These are phyloP conservation scores for Coprinopsis strossmayeri DNA, from an alignment of 768 basidiomycete genomes.

Conservation along the genomic window DNA sequence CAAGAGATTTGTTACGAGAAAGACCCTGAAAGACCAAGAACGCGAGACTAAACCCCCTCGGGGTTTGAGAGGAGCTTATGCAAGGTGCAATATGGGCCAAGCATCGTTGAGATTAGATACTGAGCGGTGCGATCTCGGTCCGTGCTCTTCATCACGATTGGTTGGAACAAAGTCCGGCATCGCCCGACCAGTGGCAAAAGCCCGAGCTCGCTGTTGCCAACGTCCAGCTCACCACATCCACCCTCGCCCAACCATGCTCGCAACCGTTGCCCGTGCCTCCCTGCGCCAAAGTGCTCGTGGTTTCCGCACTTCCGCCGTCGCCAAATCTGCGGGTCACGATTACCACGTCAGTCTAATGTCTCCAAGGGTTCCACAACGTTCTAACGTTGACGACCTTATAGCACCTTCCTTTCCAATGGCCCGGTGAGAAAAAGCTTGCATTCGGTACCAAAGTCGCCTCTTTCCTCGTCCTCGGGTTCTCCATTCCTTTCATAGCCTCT, in stretches of 20 bases:
- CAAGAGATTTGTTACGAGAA: no score
- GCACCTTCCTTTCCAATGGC: slow-evolving; percentile 54
- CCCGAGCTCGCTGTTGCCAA: slow-evolving; percentile 7
- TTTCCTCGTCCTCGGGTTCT: slow-evolving; percentile 51
- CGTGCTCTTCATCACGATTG: background rate
- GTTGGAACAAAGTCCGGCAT: background rate
- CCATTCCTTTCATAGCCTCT: slow-evolving; percentile 61
- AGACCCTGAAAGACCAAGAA: background rate
- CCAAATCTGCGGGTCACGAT: slow-evolving; percentile 40
- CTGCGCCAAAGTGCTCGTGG: slow-evolving; percentile 28
- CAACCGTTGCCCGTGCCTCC: slow-evolving; percentile 36
- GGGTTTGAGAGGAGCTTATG: background rate
- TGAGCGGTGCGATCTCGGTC: background rate
- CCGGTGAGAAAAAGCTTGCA: slow-evolving; percentile 40
- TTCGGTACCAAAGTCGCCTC: slow-evolving; percentile 43
- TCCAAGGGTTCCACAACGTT: slow-evolving; percentile 1
- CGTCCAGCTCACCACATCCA: slow-evolving; percentile 7
- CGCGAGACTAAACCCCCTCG: background rate
- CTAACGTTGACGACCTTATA: slow-evolving; percentile 17
- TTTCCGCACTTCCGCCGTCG: slow-evolving; percentile 34
- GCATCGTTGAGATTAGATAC: background rate
- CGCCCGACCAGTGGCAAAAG: background rate
- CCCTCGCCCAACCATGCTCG: slow-evolving; percentile 26
- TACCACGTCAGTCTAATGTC: slow-evolving; percentile 43
- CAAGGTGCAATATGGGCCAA: background rate